These are phyloP conservation scores for Lactifluus piperatus DNA, from an alignment of 768 basidiomycete species.

Conservation along the genomic window DNA sequence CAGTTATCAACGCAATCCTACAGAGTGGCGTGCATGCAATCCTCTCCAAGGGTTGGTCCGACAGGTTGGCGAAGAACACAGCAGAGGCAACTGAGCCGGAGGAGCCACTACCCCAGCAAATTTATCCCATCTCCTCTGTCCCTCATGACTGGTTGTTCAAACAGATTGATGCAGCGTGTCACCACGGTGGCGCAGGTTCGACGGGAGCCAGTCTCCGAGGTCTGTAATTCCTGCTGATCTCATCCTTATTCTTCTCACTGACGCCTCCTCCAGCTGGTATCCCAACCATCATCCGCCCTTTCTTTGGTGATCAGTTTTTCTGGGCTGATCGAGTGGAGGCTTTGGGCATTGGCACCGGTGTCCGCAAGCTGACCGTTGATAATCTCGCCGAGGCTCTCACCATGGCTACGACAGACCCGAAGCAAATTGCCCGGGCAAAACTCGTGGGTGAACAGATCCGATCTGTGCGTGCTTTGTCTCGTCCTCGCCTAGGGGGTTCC, in stretches of 20 bases:
- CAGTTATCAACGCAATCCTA: constrained; percentile 80
- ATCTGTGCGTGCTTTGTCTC: constrained; percentile 39
- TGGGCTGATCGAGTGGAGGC: constrained; percentile 99
- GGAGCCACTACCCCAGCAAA: constrained; percentile 65
- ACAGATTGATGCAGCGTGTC: constrained; percentile 92
- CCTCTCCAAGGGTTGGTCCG: constrained; percentile 97
- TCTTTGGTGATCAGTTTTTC: constrained; percentile 97
- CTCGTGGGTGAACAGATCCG: constrained; percentile 82
- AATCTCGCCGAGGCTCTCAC: constrained; percentile 69
- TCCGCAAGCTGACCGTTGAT: constrained; percentile 81
- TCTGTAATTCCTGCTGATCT: constrained; percentile 27
- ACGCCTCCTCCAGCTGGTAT: constrained; percentile 55
- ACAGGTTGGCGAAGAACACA: constrained; percentile 61
- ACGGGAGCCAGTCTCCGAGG: constrained; percentile 92
- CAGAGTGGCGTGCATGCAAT: constrained; percentile 87
- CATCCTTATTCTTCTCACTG: not conserved
- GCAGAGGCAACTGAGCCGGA: constrained; percentile 52
- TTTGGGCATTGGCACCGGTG: constrained; percentile 80
- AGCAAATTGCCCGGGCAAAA: constrained; percentile 81
- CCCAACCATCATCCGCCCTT: constrained; percentile 93
- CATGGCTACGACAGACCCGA: constrained; percentile 77
- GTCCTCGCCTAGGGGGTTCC: not conserved
- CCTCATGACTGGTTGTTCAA: constrained; percentile 97
- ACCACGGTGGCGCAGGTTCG: constrained; percentile 96
- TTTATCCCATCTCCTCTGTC: constrained; percentile 76